These are phyloP conservation scores for Starmerella cellae DNA, from an alignment of 805 yeast genomes.

Conservation along the genomic window DNA sequence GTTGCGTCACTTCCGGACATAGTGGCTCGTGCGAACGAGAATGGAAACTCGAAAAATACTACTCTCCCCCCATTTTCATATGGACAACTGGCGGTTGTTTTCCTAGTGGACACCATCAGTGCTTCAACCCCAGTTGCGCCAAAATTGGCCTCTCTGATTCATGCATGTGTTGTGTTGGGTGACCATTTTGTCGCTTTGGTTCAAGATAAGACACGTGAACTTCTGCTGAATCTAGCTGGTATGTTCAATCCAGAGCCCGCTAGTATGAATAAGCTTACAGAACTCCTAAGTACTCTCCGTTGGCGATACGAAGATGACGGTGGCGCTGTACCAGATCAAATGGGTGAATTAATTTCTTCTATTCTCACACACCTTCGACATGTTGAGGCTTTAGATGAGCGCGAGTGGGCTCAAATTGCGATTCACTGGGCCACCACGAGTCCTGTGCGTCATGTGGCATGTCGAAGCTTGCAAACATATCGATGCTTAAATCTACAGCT, in stretches of 20 bases:
- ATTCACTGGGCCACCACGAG: constrained; percentile 94
- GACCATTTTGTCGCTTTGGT: constrained; percentile 81
- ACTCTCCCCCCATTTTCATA: constrained; percentile 54
- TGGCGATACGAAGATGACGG: constrained; percentile 74
- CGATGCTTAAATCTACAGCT: constrained; percentile 67
- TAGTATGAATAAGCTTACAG: constrained; percentile 44
- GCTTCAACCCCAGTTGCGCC: constrained; percentile 46
- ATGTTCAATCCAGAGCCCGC: constrained; percentile 31
- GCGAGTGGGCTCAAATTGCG: constrained; percentile 68
- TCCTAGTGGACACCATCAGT: constrained; percentile 67
- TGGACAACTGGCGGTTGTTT: constrained; percentile 76
- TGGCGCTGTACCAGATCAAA: constrained; percentile 18
- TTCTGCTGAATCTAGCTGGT: constrained; percentile 42
- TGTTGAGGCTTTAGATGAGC: constrained; percentile 23
- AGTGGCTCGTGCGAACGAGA: constrained; percentile 44
- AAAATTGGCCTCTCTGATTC: constrained; percentile 60
- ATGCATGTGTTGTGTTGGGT: constrained; percentile 61
- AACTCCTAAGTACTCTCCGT: constrained; percentile 40
- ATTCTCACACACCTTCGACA: constrained; percentile 16
- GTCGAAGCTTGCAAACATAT: constrained; percentile 88
- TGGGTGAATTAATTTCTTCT: constrained; percentile 11
- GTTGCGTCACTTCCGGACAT: constrained; percentile 54
- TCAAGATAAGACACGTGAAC: constrained; percentile 68
- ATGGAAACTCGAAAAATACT: constrained; percentile 1
- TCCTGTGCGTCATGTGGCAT: constrained; percentile 92